A percentile compares a stretch with the other conserved stretches of the same genome.
Conservation (phyloP, 106 monocot genomes). For the Alisma plantagoaquatica region DNA sequence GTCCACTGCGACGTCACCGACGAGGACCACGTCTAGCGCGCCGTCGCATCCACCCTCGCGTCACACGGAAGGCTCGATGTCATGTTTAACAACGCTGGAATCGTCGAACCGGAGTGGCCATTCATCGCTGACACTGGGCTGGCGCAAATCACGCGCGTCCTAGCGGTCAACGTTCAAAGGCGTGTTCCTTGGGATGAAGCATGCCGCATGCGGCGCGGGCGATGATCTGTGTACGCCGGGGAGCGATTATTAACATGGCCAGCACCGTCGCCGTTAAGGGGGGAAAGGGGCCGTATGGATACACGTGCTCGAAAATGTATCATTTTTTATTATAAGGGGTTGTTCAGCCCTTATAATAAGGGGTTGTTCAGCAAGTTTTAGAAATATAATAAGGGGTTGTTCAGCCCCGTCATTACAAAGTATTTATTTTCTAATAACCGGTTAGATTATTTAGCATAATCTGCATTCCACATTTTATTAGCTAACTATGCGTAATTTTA, state of each 20-base stretch:
- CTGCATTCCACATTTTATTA: no score
- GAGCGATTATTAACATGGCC: background rate
- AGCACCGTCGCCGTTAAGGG: background rate
- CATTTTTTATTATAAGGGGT: no score
- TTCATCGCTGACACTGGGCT: background rate
- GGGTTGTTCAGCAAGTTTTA: no score
- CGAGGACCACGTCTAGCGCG: constrained; percentile 3
- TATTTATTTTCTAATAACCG: no score
- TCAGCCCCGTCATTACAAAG: no score
- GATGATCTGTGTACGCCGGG: constrained; percentile 18
- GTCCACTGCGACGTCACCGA: background rate
- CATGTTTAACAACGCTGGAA: constrained; percentile 8
- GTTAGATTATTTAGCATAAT: no score
- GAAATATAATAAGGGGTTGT: no score
- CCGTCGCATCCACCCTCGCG: constrained; percentile 1
- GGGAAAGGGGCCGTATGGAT: background rate
- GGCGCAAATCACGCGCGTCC: background rate
- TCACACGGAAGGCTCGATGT: no score
- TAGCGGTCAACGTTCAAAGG: constrained; percentile 3
- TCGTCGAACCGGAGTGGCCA: background rate
- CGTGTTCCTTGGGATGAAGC: constrained; percentile 8
- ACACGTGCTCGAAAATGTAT: constrained; percentile 4
- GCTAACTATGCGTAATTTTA: no score
- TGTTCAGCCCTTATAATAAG: no score
- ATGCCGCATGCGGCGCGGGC: constrained; percentile 14